These are phyloP conservation scores for Sphaerulina musiva DNA, from an alignment of 2,329 filamentous ascomycete genomes.

Conservation along the genomic window DNA sequence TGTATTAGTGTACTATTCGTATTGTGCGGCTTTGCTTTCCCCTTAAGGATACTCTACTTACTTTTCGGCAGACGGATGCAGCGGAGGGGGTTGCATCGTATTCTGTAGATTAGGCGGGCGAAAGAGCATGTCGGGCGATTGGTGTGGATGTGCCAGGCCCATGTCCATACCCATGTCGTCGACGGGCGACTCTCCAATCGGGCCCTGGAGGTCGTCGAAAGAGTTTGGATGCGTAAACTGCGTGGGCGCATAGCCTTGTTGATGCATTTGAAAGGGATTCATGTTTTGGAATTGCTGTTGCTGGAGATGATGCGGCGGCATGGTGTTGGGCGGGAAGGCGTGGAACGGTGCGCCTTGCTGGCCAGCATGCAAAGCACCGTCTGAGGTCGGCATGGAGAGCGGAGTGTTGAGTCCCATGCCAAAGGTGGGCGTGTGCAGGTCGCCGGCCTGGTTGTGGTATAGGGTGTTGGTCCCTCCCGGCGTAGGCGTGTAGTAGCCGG, in stretches of 20 bases:
- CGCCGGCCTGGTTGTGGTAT: constrained; percentile 70
- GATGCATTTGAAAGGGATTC: constrained; percentile 59
- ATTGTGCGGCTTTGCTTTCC: background rate
- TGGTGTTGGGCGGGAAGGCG: constrained; percentile 55
- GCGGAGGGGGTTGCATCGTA: constrained; percentile 41
- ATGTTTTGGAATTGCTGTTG: constrained; percentile 52
- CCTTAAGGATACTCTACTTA: constrained; percentile 30
- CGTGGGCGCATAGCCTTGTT: constrained; percentile 63
- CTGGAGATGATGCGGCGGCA: constrained; percentile 50
- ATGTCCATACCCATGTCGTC: constrained; percentile 50
- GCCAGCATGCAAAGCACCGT: constrained; percentile 56
- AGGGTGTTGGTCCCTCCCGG: constrained; percentile 72
- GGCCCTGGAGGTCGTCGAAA: constrained; percentile 66
- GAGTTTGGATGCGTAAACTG: constrained; percentile 74
- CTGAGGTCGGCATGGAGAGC: constrained; percentile 69
- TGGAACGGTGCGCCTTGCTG: constrained; percentile 55
- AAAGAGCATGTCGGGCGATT: constrained; percentile 55
- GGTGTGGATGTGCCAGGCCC: constrained; percentile 53
- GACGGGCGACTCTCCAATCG: constrained; percentile 60
- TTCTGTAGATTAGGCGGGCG: constrained; percentile 44
- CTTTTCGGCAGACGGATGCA: constrained; percentile 43
- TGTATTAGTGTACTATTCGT: constrained; percentile 16
- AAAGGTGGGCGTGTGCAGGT: constrained; percentile 72
- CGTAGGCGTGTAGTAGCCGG: constrained; percentile 78
- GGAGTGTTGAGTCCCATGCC: constrained; percentile 70